A percentile compares a stretch with the other conserved stretches of the same genome.
These are phyloP conservation scores for Colletotrichum tropicale DNA, from an alignment of 2,329 filamentous ascomycete species.

Conservation along the genomic window DNA sequence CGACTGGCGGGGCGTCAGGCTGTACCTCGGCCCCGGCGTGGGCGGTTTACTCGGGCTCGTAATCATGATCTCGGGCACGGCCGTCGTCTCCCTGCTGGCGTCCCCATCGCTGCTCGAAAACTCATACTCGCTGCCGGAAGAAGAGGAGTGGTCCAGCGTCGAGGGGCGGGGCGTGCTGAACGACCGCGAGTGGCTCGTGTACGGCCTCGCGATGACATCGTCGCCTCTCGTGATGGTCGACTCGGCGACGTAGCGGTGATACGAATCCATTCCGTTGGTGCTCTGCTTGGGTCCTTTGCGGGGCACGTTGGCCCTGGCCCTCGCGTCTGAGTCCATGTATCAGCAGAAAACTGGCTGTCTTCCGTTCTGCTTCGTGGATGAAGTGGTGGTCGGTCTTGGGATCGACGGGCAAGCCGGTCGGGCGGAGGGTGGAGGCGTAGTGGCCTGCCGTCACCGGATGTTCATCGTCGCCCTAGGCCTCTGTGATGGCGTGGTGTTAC, in stretches of 20 bases:
- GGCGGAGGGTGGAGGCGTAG: neutral
- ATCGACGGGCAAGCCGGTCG: neutral
- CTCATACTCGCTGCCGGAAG: neutral
- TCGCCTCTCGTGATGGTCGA: neutral
- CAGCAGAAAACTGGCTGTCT: neutral
- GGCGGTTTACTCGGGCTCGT: conserved; percentile 1
- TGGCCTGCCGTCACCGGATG: neutral
- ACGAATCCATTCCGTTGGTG: conserved; percentile 18
- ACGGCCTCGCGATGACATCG: conserved; percentile 3
- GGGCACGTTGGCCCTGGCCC: conserved; percentile 22
- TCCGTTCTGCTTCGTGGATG: neutral
- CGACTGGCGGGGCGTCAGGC: neutral
- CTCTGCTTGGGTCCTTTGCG: conserved; percentile 13
- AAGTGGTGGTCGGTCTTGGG: neutral
- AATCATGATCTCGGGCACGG: conserved; percentile 8
- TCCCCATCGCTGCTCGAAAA: neutral
- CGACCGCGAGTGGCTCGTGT: conserved; percentile 15
- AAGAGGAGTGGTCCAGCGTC: neutral
- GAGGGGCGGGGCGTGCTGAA: conserved; percentile 18
- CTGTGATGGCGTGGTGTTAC: neutral
- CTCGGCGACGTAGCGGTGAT: conserved; percentile 21
- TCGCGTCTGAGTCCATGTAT: conserved; percentile 15
- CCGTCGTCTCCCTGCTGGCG: neutral
- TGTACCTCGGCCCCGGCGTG: neutral
- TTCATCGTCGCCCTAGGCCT: conserved; percentile 1